These are phyloP conservation scores for Solanum hybrid DNA, from an alignment of 305 asterid genomes.

Conservation along the genomic window DNA sequence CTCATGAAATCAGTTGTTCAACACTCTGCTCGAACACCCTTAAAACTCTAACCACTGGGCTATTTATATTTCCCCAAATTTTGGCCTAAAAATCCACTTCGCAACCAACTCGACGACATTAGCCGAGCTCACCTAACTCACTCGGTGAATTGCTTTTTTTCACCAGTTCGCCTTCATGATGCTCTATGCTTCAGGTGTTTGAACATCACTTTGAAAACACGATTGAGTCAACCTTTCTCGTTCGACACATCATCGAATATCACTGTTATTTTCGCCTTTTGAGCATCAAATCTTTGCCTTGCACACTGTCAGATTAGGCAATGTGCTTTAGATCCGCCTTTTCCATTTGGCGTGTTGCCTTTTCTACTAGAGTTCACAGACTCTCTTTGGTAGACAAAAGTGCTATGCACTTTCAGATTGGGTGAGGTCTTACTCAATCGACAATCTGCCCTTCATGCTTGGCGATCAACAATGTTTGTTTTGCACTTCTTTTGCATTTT, in stretches of 20 bases:
- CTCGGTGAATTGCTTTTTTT: background rate
- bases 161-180: background rate
- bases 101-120: background rate
- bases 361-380: background rate
- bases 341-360: background rate
- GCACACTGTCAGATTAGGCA: background rate
- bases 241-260: background rate
- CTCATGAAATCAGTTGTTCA: background rate
- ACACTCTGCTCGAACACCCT: background rate
- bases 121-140: background rate
- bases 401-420: background rate
- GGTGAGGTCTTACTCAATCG: background rate
- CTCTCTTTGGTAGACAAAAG: background rate
- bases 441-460: background rate
- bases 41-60: background rate
- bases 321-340: background rate
- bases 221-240: background rate
- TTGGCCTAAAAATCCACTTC: background rate
- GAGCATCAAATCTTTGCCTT: background rate
- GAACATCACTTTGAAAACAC: background rate
- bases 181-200: background rate
- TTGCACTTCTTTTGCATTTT: background rate
- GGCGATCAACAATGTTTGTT: background rate
- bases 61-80: background rate
- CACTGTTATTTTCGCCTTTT: background rate